Conservation (phyloP, 768 basidiomycete genomes). For the Lactarius sp. region DNA sequence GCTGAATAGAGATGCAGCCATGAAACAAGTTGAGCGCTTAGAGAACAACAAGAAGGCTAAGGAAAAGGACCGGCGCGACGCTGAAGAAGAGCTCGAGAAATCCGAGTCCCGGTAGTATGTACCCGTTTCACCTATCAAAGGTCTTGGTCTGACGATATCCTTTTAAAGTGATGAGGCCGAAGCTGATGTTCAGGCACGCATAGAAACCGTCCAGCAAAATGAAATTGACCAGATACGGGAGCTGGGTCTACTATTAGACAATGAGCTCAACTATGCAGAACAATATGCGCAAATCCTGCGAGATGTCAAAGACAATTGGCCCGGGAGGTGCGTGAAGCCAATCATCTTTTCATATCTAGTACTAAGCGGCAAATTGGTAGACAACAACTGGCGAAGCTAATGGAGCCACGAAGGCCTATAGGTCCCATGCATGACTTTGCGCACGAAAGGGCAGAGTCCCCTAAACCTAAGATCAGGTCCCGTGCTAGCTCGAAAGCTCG, state of each 20-base stretch:
- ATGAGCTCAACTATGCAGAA: slow-evolving; percentile 67
- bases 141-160: slow-evolving; percentile 3
- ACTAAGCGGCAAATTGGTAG: slow-evolving; percentile 8
- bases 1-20: slow-evolving; percentile 71
- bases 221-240: slow-evolving; percentile 70
- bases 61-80: slow-evolving; percentile 63
- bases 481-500: slow-evolving; percentile 16
- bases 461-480: slow-evolving; percentile 18
- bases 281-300: slow-evolving; percentile 69
- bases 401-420: slow-evolving; percentile 15
- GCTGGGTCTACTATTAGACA: slow-evolving; percentile 64
- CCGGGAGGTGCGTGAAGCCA: slow-evolving; percentile 45
- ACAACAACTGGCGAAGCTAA: slow-evolving; percentile 12
- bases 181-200: slow-evolving; percentile 77
- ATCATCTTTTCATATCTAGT: not conserved
- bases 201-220: slow-evolving; percentile 74
- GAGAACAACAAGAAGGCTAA: slow-evolving; percentile 77
- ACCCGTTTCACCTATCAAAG: slow-evolving; percentile 4
- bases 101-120: slow-evolving; percentile 52
- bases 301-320: slow-evolving; percentile 66
- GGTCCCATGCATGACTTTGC: slow-evolving; percentile 25
- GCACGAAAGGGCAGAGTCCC: slow-evolving; percentile 10
- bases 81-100: slow-evolving; percentile 76
- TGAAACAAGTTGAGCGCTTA: slow-evolving; percentile 61
- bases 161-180: slow-evolving; percentile 71